Percentiles rank a stretch among this genome's conserved stretches.
phyloP scores from a whole-genome alignment of 2,329 filamentous ascomycete species.

The Aspergillus arachidicola region DNA sequence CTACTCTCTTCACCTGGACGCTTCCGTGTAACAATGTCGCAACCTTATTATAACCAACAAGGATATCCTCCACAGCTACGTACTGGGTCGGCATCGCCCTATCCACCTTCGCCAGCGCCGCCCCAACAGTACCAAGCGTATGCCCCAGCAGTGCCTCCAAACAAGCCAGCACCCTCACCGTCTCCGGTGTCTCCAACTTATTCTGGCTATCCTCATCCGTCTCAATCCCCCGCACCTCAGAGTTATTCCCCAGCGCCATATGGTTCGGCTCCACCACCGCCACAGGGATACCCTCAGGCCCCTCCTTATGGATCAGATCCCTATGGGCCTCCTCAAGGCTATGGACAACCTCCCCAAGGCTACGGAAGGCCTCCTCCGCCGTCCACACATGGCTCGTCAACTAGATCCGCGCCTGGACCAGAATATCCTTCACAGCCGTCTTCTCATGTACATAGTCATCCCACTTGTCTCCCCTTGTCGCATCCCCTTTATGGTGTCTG shows the following conservation, averaged over 20 bases:
- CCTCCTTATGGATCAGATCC: conserved; percentile 29
- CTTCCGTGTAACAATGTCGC: conserved; percentile 36
- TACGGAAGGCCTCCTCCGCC: conserved; percentile 34
- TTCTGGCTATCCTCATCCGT: conserved; percentile 28
- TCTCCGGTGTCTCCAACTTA: conserved; percentile 20
- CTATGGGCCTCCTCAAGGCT: background rate
- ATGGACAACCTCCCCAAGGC: conserved; percentile 1
- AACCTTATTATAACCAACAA: conserved; percentile 37
- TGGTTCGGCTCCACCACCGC: conserved; percentile 31
- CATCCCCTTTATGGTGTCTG: conserved; percentile 9
- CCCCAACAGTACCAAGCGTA: conserved; percentile 41
- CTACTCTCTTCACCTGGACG: conserved; percentile 17
- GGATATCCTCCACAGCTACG: conserved; percentile 39
- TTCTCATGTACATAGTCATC: conserved; percentile 36
- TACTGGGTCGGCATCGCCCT: conserved; percentile 35
- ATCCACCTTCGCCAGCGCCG: conserved; percentile 33
- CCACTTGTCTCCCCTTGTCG: conserved; percentile 14
- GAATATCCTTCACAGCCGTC: conserved; percentile 39
- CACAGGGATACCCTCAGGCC: conserved; percentile 29
- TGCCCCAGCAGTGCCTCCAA: conserved; percentile 32
- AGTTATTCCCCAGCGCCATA: conserved; percentile 46
- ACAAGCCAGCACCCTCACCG: conserved; percentile 35
- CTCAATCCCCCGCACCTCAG: conserved; percentile 28
- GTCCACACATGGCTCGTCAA: conserved; percentile 36
- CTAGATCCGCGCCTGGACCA: conserved; percentile 33